Evolutionary conservation across 495 filamentous ascomycete genomes (phyloP).

Genomic region (Xylaria nigripes): DNA sequence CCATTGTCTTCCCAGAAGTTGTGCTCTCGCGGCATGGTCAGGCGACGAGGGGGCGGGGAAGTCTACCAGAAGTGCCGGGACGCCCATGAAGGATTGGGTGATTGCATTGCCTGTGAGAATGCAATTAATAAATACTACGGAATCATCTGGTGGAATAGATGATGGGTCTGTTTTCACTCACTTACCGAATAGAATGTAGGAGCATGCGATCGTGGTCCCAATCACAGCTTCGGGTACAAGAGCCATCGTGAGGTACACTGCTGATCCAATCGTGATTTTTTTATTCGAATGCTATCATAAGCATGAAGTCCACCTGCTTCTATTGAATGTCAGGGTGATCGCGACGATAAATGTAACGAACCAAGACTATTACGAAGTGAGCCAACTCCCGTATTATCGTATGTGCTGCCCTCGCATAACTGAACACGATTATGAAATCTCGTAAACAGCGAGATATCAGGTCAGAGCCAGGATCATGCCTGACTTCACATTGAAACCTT

Average conservation of each 20-base stretch:
- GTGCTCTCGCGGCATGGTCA: constrained; percentile 30
- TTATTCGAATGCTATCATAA: too few relatives aligned
- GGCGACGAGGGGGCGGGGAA: constrained; percentile 36
- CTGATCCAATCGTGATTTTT: too few relatives aligned
- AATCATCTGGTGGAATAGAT: not conserved
- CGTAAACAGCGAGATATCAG: too few relatives aligned
- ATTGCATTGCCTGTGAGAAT: constrained; percentile 37
- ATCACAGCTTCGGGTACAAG: constrained; percentile 24
- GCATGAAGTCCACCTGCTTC: too few relatives aligned
- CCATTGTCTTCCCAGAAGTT: constrained; percentile 40
- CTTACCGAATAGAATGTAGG: constrained; percentile 40
- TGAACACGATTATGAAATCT: too few relatives aligned
- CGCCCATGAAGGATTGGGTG: constrained; percentile 45
- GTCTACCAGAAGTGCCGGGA: constrained; percentile 39
- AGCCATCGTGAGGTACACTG: constrained; percentile 1
- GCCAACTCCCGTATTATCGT: not conserved
- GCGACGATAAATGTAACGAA: not conserved
- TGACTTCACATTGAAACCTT: not conserved
- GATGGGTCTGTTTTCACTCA: not conserved
- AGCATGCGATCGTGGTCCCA: constrained; percentile 33
- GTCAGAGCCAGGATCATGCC: too few relatives aligned
- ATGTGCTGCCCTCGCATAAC: not conserved
- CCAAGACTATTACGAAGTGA: not conserved
- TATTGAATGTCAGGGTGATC: not conserved
- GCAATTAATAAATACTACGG: not conserved